Evolutionary conservation across 1,284 basidiomycete genomes (phyloP).

Genomic region (Rhodofomes roseus): DNA sequence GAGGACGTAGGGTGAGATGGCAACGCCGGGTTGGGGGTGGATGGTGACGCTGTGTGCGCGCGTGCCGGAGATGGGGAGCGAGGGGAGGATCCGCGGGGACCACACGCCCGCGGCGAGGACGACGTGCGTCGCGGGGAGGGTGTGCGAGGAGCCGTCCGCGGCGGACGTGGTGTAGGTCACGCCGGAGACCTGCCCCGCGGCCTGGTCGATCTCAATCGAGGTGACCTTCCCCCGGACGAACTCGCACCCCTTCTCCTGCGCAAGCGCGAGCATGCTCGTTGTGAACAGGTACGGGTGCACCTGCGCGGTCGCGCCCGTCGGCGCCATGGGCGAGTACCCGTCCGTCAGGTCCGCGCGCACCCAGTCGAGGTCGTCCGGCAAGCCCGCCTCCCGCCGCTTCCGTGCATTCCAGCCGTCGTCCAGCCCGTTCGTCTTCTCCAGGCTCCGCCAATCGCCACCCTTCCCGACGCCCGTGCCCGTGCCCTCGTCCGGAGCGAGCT

Average conservation of each 20-base stretch:
- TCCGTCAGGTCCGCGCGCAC: conserved; percentile 56
- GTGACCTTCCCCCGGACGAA: conserved; percentile 43
- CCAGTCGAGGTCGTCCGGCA: conserved; percentile 64
- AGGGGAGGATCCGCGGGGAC: conserved; percentile 59
- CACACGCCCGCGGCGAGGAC: conserved; percentile 85
- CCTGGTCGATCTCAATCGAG: conserved; percentile 32
- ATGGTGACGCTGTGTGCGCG: conserved; percentile 71
- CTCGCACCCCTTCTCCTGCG: conserved; percentile 49
- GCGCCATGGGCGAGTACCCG: conserved; percentile 60
- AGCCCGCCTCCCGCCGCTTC: conserved; percentile 33
- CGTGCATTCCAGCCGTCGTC: conserved; percentile 23
- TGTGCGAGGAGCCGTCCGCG: conserved; percentile 23
- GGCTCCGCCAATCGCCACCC: conserved; percentile 38
- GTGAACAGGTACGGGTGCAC: conserved; percentile 83
- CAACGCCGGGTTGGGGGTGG: conserved; percentile 33
- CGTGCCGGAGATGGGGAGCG: conserved; percentile 52
- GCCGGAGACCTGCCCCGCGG: conserved; percentile 42
- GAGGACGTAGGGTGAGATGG: conserved; percentile 59
- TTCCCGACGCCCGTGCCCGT: conserved; percentile 26
- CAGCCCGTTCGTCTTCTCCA: conserved; percentile 55
- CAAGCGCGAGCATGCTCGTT: conserved; percentile 68
- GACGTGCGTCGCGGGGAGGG: conserved; percentile 57
- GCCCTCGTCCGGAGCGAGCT: conserved; percentile 23
- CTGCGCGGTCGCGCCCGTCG: conserved; percentile 63
- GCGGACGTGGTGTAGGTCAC: conserved; percentile 46